Evolutionary conservation across 768 basidiomycete genomes (phyloP).

Genomic region (Botryobasidium botryosum): DNA sequence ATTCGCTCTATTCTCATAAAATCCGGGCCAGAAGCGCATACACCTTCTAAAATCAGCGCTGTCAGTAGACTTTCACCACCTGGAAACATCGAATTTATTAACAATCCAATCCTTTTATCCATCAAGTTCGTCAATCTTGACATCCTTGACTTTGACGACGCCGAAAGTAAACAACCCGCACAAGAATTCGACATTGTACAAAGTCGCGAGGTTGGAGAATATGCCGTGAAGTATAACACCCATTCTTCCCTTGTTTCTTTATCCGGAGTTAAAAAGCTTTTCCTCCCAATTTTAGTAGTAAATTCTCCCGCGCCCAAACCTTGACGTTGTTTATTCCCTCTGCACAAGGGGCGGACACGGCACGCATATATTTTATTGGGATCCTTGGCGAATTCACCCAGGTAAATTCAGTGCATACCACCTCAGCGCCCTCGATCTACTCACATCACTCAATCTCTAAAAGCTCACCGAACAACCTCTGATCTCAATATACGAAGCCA

Average conservation of each 20-base stretch:
- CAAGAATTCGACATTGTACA: constrained; percentile 60
- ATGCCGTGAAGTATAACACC: constrained; percentile 49
- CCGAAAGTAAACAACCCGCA: constrained; percentile 38
- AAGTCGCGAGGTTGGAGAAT: constrained; percentile 67
- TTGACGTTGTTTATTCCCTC: constrained; percentile 72
- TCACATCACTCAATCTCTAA: not conserved
- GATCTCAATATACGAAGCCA: constrained; percentile 74
- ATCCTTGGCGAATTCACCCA: constrained; percentile 70
- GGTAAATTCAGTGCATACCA: constrained; percentile 25
- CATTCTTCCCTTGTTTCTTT: not conserved
- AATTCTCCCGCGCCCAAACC: constrained; percentile 67
- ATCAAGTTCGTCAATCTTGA: constrained; percentile 57
- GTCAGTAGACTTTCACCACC: no score
- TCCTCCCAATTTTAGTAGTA: constrained; percentile 39
- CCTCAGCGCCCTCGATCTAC: not conserved
- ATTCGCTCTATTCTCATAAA: constrained; percentile 70
- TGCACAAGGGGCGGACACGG: constrained; percentile 62
- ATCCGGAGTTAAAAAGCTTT: not conserved
- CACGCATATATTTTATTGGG: constrained; percentile 68
- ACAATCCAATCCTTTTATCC: not conserved
- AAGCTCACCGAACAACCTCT: constrained; percentile 65
- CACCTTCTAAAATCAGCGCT: constrained; percentile 51
- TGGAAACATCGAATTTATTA: not conserved
- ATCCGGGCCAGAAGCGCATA: constrained; percentile 63
- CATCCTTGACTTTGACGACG: constrained; percentile 69